These are phyloP conservation scores for Euryodendron excelsum DNA, from an alignment of 148 eudicot species.

Conservation along the genomic window DNA sequence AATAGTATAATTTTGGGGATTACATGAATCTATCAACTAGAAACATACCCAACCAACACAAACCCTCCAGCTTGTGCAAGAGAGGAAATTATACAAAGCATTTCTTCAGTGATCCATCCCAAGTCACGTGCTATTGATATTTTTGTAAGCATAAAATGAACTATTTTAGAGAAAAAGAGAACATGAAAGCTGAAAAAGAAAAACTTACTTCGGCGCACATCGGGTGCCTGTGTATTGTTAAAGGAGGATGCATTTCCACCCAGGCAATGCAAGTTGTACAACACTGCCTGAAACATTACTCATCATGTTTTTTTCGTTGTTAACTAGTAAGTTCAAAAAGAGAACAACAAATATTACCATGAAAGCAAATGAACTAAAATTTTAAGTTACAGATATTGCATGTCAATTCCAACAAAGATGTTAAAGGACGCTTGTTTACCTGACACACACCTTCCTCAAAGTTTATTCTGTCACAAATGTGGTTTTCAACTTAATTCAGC, in stretches of 20 bases:
- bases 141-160: neutral
- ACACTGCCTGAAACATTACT: neutral
- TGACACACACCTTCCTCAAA: no score
- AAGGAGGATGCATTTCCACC: slow-evolving; percentile 74
- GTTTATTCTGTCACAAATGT: no score
- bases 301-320: neutral
- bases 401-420: neutral
- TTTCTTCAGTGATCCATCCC: neutral
- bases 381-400: neutral
- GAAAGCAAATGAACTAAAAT: neutral
- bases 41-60: neutral
- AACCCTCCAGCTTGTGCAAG: neutral
- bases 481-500: no score
- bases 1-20: neutral
- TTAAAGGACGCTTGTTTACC: no score
- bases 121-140: neutral
- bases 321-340: neutral
- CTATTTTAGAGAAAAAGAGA: neutral
- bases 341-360: neutral
- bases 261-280: neutral
- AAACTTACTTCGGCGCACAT: slow-evolving; percentile 89
- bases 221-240: slow-evolving; percentile 81
- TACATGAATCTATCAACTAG: neutral
- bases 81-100: neutral
- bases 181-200: neutral